Conservation (phyloP, 2,329 filamentous ascomycete genomes). For the Beauveria scarabaeidicola region DNA sequence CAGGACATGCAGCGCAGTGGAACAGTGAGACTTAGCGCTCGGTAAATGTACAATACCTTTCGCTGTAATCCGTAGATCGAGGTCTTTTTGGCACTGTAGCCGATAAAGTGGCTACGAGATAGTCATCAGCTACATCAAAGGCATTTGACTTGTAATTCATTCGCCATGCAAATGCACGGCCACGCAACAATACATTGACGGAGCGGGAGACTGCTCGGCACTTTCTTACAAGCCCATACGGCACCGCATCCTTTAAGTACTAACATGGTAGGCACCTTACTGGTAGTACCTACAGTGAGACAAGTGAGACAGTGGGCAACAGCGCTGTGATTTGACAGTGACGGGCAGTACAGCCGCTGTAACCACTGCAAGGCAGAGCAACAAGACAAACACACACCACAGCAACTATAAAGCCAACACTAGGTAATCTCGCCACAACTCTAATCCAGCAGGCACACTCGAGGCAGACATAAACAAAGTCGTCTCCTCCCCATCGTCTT, state of each 20-base stretch:
- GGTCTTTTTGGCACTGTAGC: too few species aligned
- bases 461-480: neutral
- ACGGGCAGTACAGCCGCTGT: neutral
- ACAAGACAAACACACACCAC: too few species aligned
- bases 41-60: too few species aligned
- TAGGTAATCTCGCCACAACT: neutral
- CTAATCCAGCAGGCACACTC: neutral
- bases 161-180: neutral
- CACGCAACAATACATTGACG: neutral
- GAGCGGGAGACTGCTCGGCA: neutral
- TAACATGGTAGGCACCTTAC: neutral
- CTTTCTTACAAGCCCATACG: neutral
- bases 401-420: neutral
- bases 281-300: neutral
- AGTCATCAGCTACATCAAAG: neutral
- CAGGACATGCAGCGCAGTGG: neutral
- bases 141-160: neutral
- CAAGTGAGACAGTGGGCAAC: neutral
- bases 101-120: too few species aligned
- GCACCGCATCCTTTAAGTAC: neutral
- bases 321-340: neutral
- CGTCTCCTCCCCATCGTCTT: neutral
- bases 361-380: neutral
- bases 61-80: too few species aligned
- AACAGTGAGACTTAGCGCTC: neutral